Conservation (phyloP, 345 rosid genomes). For the Hibiscus trionum region DNA sequence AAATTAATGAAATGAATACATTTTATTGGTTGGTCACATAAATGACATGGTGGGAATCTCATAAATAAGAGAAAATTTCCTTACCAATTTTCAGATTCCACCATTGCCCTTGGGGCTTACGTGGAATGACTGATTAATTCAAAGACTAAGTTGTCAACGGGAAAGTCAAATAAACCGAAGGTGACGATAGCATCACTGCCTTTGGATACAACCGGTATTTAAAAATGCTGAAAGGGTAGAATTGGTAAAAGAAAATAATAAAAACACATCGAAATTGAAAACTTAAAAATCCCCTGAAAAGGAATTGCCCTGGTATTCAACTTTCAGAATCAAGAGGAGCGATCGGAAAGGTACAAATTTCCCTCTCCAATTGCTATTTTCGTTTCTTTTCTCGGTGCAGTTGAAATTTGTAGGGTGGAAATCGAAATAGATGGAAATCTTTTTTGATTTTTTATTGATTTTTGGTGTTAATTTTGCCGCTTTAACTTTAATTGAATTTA, state of each 20-base stretch:
- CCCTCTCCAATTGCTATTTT: neutral
- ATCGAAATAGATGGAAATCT: neutral
- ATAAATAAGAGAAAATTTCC: too few relatives aligned
- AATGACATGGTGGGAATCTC: too few relatives aligned
- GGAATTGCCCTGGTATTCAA: neutral
- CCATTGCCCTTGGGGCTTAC: conserved; percentile 12
- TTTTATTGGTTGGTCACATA: too few relatives aligned
- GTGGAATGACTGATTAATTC: conserved; percentile 10
- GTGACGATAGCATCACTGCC: neutral
- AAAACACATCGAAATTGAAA: neutral
- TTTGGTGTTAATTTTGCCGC: too few relatives aligned
- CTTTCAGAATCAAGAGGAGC: neutral
- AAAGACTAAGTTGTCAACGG: neutral
- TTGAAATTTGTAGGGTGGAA: neutral
- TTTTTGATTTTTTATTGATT: neutral
- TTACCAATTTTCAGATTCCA: conserved; percentile 14
- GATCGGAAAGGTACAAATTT: neutral
- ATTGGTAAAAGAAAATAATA: neutral
- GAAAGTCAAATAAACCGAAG: neutral
- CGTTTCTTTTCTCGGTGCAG: neutral
- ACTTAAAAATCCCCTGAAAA: neutral
- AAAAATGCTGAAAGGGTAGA: neutral
- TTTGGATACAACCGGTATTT: neutral
- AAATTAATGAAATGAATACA: too few relatives aligned
- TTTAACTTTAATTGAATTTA: too few relatives aligned